Evolutionary conservation across 202 grass and related monocot species (phyloP).

Genomic region (Hordeum pubiflorum): DNA sequence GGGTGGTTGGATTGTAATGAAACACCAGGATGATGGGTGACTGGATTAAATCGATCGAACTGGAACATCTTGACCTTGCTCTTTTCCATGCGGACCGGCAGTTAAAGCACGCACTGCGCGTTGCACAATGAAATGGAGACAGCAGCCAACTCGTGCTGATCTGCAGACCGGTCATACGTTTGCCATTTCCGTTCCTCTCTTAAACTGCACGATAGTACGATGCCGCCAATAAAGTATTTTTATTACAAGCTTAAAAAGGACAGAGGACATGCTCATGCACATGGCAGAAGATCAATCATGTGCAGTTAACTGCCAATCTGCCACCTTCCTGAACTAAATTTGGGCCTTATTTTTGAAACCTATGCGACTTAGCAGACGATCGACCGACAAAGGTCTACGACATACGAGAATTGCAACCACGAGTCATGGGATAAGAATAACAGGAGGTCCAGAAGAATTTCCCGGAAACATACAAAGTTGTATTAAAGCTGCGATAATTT

Average conservation of each 20-base stretch:
- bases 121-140: not conserved
- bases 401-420: not conserved
- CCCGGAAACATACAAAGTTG: not conserved
- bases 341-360: not conserved
- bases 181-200: not conserved
- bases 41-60: not conserved
- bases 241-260: not conserved
- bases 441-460: not conserved
- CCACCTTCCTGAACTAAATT: not conserved
- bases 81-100: not conserved
- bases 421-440: not conserved
- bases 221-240: not conserved
- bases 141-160: not conserved
- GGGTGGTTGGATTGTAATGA: not conserved
- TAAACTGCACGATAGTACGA: not conserved
- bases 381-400: not conserved
- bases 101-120: conserved; percentile 3
- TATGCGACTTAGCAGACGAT: not conserved
- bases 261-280: not conserved
- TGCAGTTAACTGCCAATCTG: not conserved
- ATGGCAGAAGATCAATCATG: not conserved
- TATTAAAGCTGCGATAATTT: no score
- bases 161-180: not conserved
- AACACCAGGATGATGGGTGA: not conserved
- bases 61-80: not conserved